Base-by-base conservation (phyloP, 1,139 yeast species). In the Hanseniaspora sp. region DNA sequence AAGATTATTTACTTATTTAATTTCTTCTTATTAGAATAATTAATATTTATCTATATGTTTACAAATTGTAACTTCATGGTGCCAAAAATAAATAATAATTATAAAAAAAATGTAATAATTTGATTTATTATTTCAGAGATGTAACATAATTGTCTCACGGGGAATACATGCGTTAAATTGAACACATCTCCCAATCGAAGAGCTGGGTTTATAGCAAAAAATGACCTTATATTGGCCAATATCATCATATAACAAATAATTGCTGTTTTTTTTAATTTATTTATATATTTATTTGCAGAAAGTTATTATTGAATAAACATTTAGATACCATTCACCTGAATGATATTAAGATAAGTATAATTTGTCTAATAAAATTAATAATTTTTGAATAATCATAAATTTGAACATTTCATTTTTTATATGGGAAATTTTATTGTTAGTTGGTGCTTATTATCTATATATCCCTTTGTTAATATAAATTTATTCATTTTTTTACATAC, bases 91-190 rank as follows among this genome's bases (percentile, higher is more conserved):
- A n/a, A 29, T 23, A 13, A 18, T 23, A 23, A 3, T 23, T 3
- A 3, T 23, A 23, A 23, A 23, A 23, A 23, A 23, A 23, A 41
- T 8, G 15, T 28, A 23, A 12, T 11, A 39, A 40, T 31, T 11
- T 15, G 8, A 23, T 11, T 39, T 15, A 29, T 48, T 18, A 29
- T 49, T 49, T 49, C 53, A 49, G 53, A 42, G 28, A 49, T 31
- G 53, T 49, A 49, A 49, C 53, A 49, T 49, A 49, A 42, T 49
- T 45, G 45, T 49, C 53, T 49, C 53, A 49, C 53, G 31, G 53
- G 53, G 47, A 43, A 42, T 37, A 49, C 42, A 43, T 43, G 46
- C 38, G 31, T 41, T 15, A 18, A 17, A 4, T 34, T 28, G 23
- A 43, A 35, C 34, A n/a, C 38, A 49, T 49, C 37, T 34, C 47